phyloP scores from a whole-genome alignment of 768 basidiomycete genomes.

The Kwoniella heveanensis region DNA sequence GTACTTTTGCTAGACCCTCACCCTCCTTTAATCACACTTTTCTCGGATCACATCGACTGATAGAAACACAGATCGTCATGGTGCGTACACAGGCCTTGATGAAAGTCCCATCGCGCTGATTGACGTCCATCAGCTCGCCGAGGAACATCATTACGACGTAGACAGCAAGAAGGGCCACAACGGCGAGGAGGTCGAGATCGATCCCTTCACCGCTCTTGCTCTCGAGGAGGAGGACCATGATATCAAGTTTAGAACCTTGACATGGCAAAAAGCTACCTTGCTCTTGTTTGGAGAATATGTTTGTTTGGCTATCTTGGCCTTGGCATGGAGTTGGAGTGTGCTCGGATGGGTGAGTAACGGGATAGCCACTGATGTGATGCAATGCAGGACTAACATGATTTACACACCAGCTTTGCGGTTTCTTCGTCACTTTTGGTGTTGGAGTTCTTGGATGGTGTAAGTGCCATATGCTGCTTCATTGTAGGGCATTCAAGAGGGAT shows the following conservation, averaged over 20 bases:
- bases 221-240: constrained; percentile 42
- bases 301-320: constrained; percentile 47
- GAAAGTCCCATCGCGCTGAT: no score
- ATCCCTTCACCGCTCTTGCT: constrained; percentile 38
- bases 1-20: neutral
- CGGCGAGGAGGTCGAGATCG: constrained; percentile 26
- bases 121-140: constrained; percentile 18
- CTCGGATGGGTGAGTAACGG: constrained; percentile 43
- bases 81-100: neutral
- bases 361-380: no score
- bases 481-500: neutral
- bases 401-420: constrained; percentile 34
- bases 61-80: neutral
- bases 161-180: constrained; percentile 4
- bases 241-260: constrained; percentile 44
- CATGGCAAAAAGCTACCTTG: constrained; percentile 47
- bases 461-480: constrained; percentile 5
- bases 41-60: neutral
- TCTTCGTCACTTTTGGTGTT: constrained; percentile 48
- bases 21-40: neutral
- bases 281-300: constrained; percentile 51
- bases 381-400: no score
- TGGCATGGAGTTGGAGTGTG: constrained; percentile 50
- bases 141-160: constrained; percentile 5
- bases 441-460: constrained; percentile 46